Base-by-base conservation (phyloP, 495 filamentous ascomycete species). In the Neurospora sublineolata region DNA sequence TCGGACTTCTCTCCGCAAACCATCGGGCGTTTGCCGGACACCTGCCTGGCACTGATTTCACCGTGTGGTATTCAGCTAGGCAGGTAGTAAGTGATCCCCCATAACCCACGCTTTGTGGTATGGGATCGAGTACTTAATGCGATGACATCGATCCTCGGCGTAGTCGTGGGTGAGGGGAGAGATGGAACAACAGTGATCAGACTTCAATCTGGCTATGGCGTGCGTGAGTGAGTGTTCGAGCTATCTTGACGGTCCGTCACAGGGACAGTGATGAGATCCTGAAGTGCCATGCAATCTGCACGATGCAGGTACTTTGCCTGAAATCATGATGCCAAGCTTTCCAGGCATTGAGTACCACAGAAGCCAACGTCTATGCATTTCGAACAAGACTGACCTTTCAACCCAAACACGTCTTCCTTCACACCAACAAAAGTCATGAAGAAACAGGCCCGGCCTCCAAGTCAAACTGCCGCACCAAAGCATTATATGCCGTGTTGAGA, bases 401-500 rank as follows among this genome's bases (percentile, higher is more conserved):
- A 30, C 14, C 44, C 20, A 52, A 23, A 27, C 52, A 64, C 27
- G 27, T 4, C 7, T 64, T 64, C 23, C 23, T 30, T 33, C 52
- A 36, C 27, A 33, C 9, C 6, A 64, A 64, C 30, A 8, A 36
- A 30, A 33, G 27, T 4, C 27, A 64, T 7, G 14, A 33, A 33
- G 27, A 30, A 36, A 33, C 23, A 64, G 27, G 14, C 52, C 12
- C 52, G 20, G 30, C 6, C 9, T 41, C 30, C 16, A 11, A 30
- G 10, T 67, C 68, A 69, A 76, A 74, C 73, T 76, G 73, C 74
- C 73, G 74, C 38, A 58, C 71, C 58, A 68, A 41, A 64, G 52
- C 69, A 71, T 71, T 72, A 73, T 60, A 64, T 76, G 74, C 74
- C 77, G 76, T 41, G 71, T 71, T 69, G 73, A 70, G 73, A 76